Evolutionary conservation across 2,329 filamentous ascomycete genomes (phyloP), one percentile per base, ranked within the genome.

Genomic region (Mollisiaceae sp.): DNA sequence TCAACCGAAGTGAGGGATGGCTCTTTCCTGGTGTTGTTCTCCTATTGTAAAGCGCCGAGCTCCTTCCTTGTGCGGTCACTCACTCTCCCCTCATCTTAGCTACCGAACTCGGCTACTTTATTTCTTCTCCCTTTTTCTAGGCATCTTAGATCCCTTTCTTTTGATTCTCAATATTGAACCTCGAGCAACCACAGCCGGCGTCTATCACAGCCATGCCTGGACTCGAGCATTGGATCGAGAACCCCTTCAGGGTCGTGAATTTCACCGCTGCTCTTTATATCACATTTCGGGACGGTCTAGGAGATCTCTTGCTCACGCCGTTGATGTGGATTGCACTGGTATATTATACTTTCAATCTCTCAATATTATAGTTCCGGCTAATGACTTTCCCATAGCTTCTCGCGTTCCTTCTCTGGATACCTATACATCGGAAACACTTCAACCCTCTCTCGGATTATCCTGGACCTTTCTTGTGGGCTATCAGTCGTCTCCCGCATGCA

Each of bases 391-490:
- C 22, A 9, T 20, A 52, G 47, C 47, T 52, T 2, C 2, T 38
- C 24, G 22, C 57, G 18, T 45, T 15, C 43, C 36, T 63, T n/a
- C 18, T 50, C 11, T 41, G 35, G 43, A 38, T 47, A 22, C 20
- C 9, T 24, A 18, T 59, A 11, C 55, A 52, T n/a, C 39, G 61
- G 14, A 35, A 63, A 14, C 64, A 64, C 22, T 67, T 73, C 32
- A 76, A 78, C 55, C 77, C 75, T 4, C 67, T 75, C 8, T 68
- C 73, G 8, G 71, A 72, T 32, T 78, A 74, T 62, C 75, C 75
- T 2, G 77, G 77, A 1, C 78, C 77, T 11, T 67, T 64, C 11
- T 41, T 64, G 9, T 66, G 67, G 58, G 67, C 68, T 20, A 58
- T 67, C 11, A 63, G 54, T 18, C 27, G 59, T 8, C 39, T 71